Percentiles rank a stretch among this genome's conserved stretches.
phyloP scores from a whole-genome alignment of 2,329 filamentous ascomycete species.

The Diaporthe batatas region DNA sequence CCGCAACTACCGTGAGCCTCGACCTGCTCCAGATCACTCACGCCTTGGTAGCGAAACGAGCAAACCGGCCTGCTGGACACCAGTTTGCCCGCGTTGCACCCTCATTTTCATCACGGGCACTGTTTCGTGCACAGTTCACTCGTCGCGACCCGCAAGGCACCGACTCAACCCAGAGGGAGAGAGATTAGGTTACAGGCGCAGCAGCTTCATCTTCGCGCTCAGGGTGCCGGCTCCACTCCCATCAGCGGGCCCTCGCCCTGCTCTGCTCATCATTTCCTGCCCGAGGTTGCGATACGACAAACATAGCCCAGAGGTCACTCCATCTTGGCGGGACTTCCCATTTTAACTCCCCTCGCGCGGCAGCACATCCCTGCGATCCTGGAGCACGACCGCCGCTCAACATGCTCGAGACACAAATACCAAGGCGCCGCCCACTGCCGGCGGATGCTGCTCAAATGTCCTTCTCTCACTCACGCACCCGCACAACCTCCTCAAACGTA shows the following conservation, averaged over 20 bases:
- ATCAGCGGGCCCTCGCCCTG: conserved; percentile 38
- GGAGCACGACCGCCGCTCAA: conserved; percentile 34
- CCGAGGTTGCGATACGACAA: conserved; percentile 38
- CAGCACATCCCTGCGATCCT: conserved; percentile 32
- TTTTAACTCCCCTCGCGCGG: conserved; percentile 26
- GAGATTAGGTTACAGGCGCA: conserved; percentile 39
- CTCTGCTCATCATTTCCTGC: conserved; percentile 41
- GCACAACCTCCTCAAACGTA: conserved; percentile 69
- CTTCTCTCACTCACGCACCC: conserved; percentile 67
- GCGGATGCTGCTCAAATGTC: conserved; percentile 43
- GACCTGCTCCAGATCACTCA: not conserved
- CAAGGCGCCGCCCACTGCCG: conserved; percentile 47
- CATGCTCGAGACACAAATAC: conserved; percentile 51
- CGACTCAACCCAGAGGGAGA: conserved; percentile 20
- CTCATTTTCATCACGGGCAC: not conserved
- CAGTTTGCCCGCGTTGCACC: conserved; percentile 31
- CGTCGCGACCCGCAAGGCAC: conserved; percentile 20
- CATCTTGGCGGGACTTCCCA: conserved; percentile 30
- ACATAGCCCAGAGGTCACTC: conserved; percentile 40
- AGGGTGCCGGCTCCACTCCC: conserved; percentile 38
- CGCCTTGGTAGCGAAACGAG: conserved; percentile 8
- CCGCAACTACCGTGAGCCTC: conserved; percentile 18
- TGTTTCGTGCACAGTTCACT: conserved; percentile 33
- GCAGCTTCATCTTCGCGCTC: conserved; percentile 38
- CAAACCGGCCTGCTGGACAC: conserved; percentile 1